Base-by-base conservation (phyloP, 768 basidiomycete species). In the Panaeolus papilionaceus region DNA sequence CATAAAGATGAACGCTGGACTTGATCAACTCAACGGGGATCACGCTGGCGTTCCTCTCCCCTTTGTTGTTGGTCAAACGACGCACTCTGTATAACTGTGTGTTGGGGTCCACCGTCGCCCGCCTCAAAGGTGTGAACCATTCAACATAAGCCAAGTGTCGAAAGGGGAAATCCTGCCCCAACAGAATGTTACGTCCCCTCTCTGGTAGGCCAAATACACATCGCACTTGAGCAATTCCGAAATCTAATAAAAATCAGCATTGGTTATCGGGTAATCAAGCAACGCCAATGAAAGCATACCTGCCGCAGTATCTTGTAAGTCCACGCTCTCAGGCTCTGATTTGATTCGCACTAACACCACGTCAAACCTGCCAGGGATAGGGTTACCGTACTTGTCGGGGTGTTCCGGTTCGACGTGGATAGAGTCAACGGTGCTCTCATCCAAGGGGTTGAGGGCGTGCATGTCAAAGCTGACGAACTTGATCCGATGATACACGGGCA, bases 401-500 rank as follows among this genome's bases (percentile, higher is more conserved):
- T 69, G 61, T 0, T 38, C 37, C 1, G 79, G 78, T 40, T 76
- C 44, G 11, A 70, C 72, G 66, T 83, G 80, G 4, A 79, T 69
- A 3, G 71, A 68, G 3, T 77, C 68, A 68, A 80, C 77, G 8
- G 75, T 63, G 18, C 71, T 71, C 18, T 68, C 63, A 42, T 67
- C 67, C 3, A 64, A 44, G 20, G 65, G 66, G 42, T 64, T 63
- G 14, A 61, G 5, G 16, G 51, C 40, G 14, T 61, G 61, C 58
- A 71, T 51, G 47, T 80, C 77, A 0, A 61, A 38, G 20, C 68
- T 49, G 49, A 67, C 69, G 67, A 80, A 81, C 66, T 80, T 81
- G 42, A 82, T 74, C 10, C 73, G 75, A 68, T 83, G 78, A 63
- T 70, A 84, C 1, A 80, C 74, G 0, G 76, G 68, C 1, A 84